Conservation (phyloP, 2,329 filamentous ascomycete species). For the Cladosporium sp. region DNA sequence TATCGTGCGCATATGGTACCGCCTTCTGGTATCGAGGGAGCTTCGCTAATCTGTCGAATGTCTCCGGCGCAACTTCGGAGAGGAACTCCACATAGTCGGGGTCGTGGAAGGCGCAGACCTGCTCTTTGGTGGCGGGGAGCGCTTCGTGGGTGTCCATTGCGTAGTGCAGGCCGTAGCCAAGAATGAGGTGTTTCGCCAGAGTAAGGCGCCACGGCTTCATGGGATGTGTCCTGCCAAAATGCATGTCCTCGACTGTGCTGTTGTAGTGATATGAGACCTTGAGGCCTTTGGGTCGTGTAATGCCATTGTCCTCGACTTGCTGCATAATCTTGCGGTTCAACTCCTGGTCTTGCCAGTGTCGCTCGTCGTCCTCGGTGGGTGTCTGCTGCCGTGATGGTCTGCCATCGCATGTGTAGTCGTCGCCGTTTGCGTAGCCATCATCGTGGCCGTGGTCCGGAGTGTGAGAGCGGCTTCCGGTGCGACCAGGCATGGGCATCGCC, state of each 20-base stretch:
- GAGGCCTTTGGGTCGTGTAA: conserved; percentile 78
- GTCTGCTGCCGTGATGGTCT: conserved; percentile 17
- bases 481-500: conserved; percentile 20
- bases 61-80: conserved; percentile 34
- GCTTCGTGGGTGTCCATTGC: conserved; percentile 92
- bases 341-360: conserved; percentile 31
- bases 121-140: conserved; percentile 78
- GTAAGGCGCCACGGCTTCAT: conserved; percentile 98
- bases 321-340: conserved; percentile 53
- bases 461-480: conserved; percentile 24
- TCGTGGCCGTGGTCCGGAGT: conserved; percentile 1
- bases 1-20: conserved; percentile 41
- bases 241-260: conserved; percentile 87
- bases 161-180: conserved; percentile 90
- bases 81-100: conserved; percentile 87
- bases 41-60: conserved; percentile 54
- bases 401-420: conserved; percentile 16
- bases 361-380: conserved; percentile 48
- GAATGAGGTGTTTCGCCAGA: conserved; percentile 89
- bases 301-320: conserved; percentile 59
- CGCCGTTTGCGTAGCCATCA: conserved; percentile 18
- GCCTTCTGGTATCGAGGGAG: conserved; percentile 41
- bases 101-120: conserved; percentile 81
- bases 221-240: conserved; percentile 91
- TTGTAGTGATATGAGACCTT: conserved; percentile 94